Base-by-base conservation (phyloP, 2,329 filamentous ascomycete genomes). In the Bertia moriformis region DNA sequence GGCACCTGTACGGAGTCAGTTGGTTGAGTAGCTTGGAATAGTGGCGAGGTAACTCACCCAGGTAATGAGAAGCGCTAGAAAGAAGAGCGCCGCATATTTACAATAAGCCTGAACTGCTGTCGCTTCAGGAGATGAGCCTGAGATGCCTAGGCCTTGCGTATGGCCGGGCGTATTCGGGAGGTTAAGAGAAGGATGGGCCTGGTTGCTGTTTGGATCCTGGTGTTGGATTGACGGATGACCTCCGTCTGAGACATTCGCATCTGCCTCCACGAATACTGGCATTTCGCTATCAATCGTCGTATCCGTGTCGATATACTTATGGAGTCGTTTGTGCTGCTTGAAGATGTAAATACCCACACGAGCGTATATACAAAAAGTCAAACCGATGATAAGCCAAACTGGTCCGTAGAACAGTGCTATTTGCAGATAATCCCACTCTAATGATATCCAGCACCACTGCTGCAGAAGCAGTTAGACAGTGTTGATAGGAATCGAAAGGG, bases 381-480 rank as follows among this genome's bases (percentile, higher is more conserved):
- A n/a, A 10, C 10, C 10, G 24, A 29, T n/a, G n/a, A 29, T 29
- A n/a, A 29, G 61, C 61, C 60, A 63, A 22, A 59, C 53, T 4
- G 60, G 61, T 0, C 49, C 60, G 40, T 74, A 76, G 51, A 72
- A 72, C 38, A 64, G 56, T 2, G 63, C 65, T 38, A 75, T 62
- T 12, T 71, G 67, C 46, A 74, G 59, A 45, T 61, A 62, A 38
- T 68, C 64, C 55, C 65, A 70, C 12, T 66, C 51, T 5, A 53
- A 49, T 2, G 60, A 52, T 32, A 76, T 57, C 70, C 70, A 75
- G 49, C 71, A 76, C 70, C 71, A 75, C 19, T 75, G 55, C n/a
- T 62, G 35, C 60, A 20, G 24, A 70, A n/a, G n/a, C n/a, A n/a
- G n/a, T n/a, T n/a, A n/a, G n/a, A n/a, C n/a, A n/a, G n/a, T n/a